These are phyloP conservation scores for Diplodia seriata DNA, from an alignment of 2,329 filamentous ascomycete genomes.

Conservation along the genomic window DNA sequence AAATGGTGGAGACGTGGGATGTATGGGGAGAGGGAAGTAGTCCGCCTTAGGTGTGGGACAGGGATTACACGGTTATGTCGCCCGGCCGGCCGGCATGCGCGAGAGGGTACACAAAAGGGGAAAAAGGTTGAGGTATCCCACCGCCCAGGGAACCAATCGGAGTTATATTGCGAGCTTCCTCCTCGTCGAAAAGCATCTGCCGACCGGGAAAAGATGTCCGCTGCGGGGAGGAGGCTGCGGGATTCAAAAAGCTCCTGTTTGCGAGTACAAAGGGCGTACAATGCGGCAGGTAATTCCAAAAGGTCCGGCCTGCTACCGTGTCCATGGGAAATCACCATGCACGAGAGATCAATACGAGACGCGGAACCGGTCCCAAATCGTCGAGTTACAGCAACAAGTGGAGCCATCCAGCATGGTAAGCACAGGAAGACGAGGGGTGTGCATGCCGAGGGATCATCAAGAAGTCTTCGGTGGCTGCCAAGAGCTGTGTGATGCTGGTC, in stretches of 20 bases:
- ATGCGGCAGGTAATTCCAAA: neutral
- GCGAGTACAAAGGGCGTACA: neutral
- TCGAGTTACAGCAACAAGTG: conserved; percentile 19
- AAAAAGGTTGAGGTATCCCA: neutral
- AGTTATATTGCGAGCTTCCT: neutral
- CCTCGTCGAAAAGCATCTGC: neutral
- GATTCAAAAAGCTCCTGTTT: neutral
- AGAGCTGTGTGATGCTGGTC: conserved; percentile 10
- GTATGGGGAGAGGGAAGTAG: neutral
- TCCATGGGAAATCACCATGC: conserved; percentile 1
- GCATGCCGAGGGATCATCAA: neutral
- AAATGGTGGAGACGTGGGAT: neutral
- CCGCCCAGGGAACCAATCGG: conserved; percentile 12
- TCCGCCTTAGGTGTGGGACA: neutral
- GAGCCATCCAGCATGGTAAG: conserved; percentile 11
- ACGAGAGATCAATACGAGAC: neutral
- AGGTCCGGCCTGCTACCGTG: neutral
- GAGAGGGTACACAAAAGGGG: neutral
- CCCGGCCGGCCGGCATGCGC: neutral
- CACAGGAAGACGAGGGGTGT: neutral
- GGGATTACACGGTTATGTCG: neutral
- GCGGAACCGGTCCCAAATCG: neutral
- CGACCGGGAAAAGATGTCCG: neutral
- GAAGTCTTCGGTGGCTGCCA: conserved; percentile 5
- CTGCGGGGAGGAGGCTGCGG: neutral